Conservation (phyloP, 768 basidiomycete genomes). For the Calocera viscosa region DNA sequence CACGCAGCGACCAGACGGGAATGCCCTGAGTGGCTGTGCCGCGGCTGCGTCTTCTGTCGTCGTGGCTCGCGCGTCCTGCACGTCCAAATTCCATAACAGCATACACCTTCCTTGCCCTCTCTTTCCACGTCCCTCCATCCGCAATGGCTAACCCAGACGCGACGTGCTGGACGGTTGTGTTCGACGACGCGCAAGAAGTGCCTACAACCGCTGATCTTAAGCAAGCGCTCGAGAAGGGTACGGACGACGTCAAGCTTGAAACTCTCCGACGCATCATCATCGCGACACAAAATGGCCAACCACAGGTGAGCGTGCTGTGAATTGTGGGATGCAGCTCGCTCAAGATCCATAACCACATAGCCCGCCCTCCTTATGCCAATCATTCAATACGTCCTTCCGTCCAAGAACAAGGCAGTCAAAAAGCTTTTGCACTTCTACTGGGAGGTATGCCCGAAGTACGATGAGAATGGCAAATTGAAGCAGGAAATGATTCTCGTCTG, state of each 20-base stretch:
- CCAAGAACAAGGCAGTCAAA: constrained; percentile 90
- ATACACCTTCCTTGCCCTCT: constrained; percentile 3
- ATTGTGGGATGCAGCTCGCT: not conserved
- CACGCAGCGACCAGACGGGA: not conserved
- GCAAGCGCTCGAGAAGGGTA: constrained; percentile 78
- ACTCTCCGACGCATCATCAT: constrained; percentile 89
- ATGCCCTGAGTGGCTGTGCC: not conserved
- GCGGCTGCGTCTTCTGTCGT: not conserved
- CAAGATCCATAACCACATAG: constrained; percentile 31
- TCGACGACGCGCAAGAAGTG: constrained; percentile 53
- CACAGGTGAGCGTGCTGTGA: constrained; percentile 48
- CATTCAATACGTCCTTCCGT: constrained; percentile 95
- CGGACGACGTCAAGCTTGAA: constrained; percentile 93
- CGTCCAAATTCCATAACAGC: not conserved
- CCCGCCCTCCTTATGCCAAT: constrained; percentile 93
- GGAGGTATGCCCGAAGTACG: constrained; percentile 97
- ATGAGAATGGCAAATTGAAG: constrained; percentile 92
- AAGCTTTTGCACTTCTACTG: constrained; percentile 92
- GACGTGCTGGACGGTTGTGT: constrained; percentile 68
- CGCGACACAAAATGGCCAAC: constrained; percentile 86
- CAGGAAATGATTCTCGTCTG: constrained; percentile 99
- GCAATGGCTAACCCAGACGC: constrained; percentile 15
- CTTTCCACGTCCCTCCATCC: not conserved
- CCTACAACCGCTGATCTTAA: constrained; percentile 75
- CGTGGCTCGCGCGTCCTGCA: constrained; percentile 5